These are phyloP conservation scores for Sugiyamaella chiloensis DNA, from an alignment of 805 yeast genomes.

Conservation along the genomic window DNA sequence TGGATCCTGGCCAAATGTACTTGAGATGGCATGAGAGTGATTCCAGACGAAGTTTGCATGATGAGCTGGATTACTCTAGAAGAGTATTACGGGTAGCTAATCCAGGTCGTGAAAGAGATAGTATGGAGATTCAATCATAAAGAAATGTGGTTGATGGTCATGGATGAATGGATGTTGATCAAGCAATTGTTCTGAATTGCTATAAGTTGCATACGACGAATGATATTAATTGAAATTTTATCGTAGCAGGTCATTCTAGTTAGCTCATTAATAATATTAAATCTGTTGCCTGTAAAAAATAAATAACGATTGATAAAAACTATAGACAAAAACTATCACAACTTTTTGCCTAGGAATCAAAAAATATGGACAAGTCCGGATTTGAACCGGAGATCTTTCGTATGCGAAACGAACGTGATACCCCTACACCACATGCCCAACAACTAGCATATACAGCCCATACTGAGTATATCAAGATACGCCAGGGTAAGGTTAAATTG, in stretches of 20 bases:
- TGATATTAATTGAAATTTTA: too few species aligned
- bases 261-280: not conserved
- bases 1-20: slow-evolving; percentile 56
- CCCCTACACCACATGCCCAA: slow-evolving; percentile 36
- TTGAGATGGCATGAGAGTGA: slow-evolving; percentile 46
- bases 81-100: slow-evolving; percentile 56
- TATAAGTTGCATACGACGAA: too few species aligned
- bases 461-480: too few species aligned
- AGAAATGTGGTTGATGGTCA: not conserved
- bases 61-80: slow-evolving; percentile 56
- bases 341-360: too few species aligned
- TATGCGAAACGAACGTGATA: slow-evolving; percentile 37
- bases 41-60: slow-evolving; percentile 48
- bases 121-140: slow-evolving; percentile 6
- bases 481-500: too few species aligned
- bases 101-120: slow-evolving; percentile 30
- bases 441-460: too few species aligned
- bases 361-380: slow-evolving; percentile 35
- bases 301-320: too few species aligned
- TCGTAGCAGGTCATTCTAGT: not conserved
- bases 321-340: not conserved
- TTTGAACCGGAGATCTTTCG: slow-evolving; percentile 38
- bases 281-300: too few species aligned
- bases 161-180: too few species aligned
- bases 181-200: too few species aligned